phyloP scores from a whole-genome alignment of 2,329 filamentous ascomycete species.

The Mariannaea sp. region DNA sequence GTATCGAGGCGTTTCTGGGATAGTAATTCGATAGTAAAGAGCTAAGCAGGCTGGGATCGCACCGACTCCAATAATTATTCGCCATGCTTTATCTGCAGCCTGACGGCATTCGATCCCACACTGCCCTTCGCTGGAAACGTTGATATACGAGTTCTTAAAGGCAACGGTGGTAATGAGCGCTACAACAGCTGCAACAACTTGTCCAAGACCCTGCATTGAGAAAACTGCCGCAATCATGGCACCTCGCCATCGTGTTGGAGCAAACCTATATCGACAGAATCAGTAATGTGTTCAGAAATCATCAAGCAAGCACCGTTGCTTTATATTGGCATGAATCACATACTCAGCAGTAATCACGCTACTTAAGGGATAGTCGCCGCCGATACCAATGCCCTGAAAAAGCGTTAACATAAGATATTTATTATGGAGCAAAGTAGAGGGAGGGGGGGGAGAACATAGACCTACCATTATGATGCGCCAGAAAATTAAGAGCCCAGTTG shows the following conservation, averaged over 20 bases:
- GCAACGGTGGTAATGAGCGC: constrained; percentile 70
- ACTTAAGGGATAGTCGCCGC: constrained; percentile 81
- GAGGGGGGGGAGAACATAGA: too few relatives aligned
- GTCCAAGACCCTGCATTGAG: constrained; percentile 84
- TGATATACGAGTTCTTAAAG: constrained; percentile 60
- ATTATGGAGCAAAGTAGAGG: not conserved
- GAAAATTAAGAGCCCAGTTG: constrained; percentile 68
- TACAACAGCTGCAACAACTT: constrained; percentile 72
- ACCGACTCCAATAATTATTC: constrained; percentile 79
- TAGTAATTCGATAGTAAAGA: constrained; percentile 84
- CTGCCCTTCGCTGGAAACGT: constrained; percentile 45
- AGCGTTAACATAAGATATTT: constrained; percentile 19
- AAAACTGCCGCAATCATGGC: constrained; percentile 86
- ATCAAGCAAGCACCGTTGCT: constrained; percentile 10
- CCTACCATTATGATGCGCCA: constrained; percentile 75
- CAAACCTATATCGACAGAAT: constrained; percentile 59
- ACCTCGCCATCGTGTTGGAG: constrained; percentile 79
- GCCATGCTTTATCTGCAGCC: constrained; percentile 81
- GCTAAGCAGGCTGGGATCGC: constrained; percentile 78
- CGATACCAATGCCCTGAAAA: constrained; percentile 70
- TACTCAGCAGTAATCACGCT: constrained; percentile 80
- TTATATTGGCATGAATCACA: constrained; percentile 28
- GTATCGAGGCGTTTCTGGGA: constrained; percentile 83
- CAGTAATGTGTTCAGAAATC: constrained; percentile 15
- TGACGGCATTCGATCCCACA: constrained; percentile 68